These are phyloP conservation scores for Globisporangium paddicum DNA, from an alignment of 352 stramenopile genomes.

Conservation along the genomic window DNA sequence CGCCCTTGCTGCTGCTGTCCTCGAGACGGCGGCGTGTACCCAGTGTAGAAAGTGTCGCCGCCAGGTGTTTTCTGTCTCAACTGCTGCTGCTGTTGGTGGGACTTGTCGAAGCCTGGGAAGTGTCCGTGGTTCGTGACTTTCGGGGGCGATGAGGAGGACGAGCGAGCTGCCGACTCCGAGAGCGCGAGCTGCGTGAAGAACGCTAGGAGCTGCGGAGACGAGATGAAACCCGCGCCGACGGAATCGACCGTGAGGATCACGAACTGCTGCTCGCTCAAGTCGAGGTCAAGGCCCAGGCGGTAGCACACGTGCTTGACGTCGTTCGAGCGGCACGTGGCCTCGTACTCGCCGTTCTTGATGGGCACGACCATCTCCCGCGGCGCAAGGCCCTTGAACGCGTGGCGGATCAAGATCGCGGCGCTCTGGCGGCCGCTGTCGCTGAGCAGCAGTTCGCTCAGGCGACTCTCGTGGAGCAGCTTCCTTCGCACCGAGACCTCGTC, in stretches of 20 bases:
- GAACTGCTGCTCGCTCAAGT: slow-evolving; percentile 59
- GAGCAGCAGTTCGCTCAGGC: slow-evolving; percentile 42
- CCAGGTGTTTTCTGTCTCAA: neutral
- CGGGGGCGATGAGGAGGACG: neutral
- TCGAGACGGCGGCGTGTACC: neutral
- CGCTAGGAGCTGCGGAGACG: slow-evolving; percentile 49
- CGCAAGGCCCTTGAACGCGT: slow-evolving; percentile 69
- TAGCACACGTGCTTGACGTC: slow-evolving; percentile 76
- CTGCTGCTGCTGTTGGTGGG: neutral
- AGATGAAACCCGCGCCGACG: slow-evolving; percentile 52
- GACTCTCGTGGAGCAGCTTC: slow-evolving; percentile 60
- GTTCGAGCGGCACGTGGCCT: slow-evolving; percentile 49
- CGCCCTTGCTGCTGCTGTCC: slow-evolving; percentile 4
- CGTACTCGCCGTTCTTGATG: slow-evolving; percentile 63
- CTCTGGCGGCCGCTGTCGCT: slow-evolving; percentile 55
- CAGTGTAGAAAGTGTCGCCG: neutral
- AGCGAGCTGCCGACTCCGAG: neutral
- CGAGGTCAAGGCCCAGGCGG: slow-evolving; percentile 60
- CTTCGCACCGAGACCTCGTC: slow-evolving; percentile 31
- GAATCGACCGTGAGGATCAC: slow-evolving; percentile 39
- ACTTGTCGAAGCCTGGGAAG: neutral
- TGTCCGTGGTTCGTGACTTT: slow-evolving; percentile 3
- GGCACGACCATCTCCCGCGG: slow-evolving; percentile 61
- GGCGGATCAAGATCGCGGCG: slow-evolving; percentile 58
- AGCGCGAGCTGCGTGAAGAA: slow-evolving; percentile 49